Base-by-base conservation (phyloP, 768 basidiomycete genomes). In the Lanmaoa rubissima region DNA sequence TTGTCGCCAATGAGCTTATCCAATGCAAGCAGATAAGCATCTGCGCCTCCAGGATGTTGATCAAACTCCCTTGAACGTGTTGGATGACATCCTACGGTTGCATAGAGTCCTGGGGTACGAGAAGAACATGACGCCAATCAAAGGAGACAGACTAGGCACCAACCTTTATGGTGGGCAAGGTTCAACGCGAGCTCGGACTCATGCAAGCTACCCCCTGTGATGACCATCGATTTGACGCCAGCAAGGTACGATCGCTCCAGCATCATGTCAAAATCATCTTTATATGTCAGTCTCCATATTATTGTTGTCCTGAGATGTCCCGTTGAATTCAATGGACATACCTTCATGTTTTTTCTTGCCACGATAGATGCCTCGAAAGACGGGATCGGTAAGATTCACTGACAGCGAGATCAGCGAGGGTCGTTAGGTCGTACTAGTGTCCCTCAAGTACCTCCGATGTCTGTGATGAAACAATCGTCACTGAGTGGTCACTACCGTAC, bases 21-120 rank as follows among this genome's bases (percentile, higher is more conserved):
- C 32, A 93, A 73, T 17, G 78, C 82, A 10, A 72, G 58, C 12
- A 92, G 69, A 65, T 92, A 93, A 3, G 75, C 83, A 1, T 81
- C 78, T 0, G 81, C 79, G 0, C 88, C 88, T 14, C 70, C 79
- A 3, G 73, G 69, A 65, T 78, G 78, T 53, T 75, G 70, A 35
- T 86, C 85, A 54, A 92, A 89, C 66, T 92, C 87, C 8, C 61
- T 70, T 1, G 86, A 82, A 19, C 87, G 85, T 16, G 90, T 91
- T 0, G 91, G 91, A 69, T 93, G 92, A 57, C 87, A 87, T 19
- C 91, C 91, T 9, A 86, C 81, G 1, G 92, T 92, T 17, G 86
- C 82, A 66, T 84, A 89, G 14, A 90, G 68, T 13, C 77, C 89
- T 86, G 28, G 32, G 41, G 40, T 7, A 28, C 11, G 19, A n/a